Conservation (phyloP, 2,329 filamentous ascomycete species). For the Knoxdaviesia capensis region DNA sequence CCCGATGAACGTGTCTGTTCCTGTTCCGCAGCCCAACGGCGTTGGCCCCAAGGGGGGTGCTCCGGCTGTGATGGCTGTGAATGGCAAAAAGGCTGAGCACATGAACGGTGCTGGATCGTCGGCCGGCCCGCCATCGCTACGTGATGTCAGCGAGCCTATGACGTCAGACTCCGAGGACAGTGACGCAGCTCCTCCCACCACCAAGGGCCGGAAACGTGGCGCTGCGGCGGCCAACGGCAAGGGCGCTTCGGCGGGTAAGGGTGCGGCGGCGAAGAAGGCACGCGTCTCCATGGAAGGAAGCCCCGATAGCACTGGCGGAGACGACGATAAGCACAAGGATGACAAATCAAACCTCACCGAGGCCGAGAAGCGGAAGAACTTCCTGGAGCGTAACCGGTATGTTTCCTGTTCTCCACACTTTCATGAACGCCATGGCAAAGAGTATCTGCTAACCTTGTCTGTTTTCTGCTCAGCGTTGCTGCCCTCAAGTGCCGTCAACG, state of each 20-base stretch:
- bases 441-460: conserved; percentile 7
- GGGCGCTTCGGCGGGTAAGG: conserved; percentile 20
- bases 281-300: conserved; percentile 1
- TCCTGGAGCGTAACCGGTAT: conserved; percentile 87
- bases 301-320: conserved; percentile 16
- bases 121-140: conserved; percentile 5
- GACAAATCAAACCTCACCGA: conserved; percentile 78
- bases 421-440: too few species aligned
- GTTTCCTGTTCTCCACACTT: conserved; percentile 10
- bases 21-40: background rate
- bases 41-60: too few species aligned
- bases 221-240: conserved; percentile 43
- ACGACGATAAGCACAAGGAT: conserved; percentile 33
- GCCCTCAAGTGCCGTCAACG: conserved; percentile 92
- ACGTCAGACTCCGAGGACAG: conserved; percentile 56
- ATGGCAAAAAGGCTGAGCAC: too few species aligned
- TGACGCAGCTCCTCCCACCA: conserved; percentile 43
- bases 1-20: background rate
- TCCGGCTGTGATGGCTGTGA: too few species aligned
- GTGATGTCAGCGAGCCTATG: conserved; percentile 44
- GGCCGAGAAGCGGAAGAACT: conserved; percentile 96
- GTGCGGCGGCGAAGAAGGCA: conserved; percentile 8
- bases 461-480: conserved; percentile 45
- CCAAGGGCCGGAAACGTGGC: conserved; percentile 37
- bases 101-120: too few species aligned